Conservation (phyloP, 768 basidiomycete genomes). For the Erythrobasidium yunnanense region DNA sequence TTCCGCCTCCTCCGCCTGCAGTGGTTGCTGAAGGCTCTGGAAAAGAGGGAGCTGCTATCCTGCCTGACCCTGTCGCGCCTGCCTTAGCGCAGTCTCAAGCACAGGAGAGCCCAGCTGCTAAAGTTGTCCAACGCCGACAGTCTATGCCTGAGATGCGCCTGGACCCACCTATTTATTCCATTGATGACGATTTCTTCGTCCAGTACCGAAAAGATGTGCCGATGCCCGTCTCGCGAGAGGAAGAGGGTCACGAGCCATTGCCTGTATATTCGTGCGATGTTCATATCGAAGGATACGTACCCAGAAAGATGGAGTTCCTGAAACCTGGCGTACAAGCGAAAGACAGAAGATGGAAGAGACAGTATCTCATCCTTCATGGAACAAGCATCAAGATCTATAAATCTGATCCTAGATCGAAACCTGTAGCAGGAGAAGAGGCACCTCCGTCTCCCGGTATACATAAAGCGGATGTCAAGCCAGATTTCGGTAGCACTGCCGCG, state of each 20-base stretch:
- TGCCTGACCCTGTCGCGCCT: no score
- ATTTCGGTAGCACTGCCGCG: constrained; percentile 1
- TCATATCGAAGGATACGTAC: constrained; percentile 67
- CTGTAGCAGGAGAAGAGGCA: constrained; percentile 12
- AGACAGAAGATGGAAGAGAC: constrained; percentile 83
- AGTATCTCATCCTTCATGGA: constrained; percentile 80
- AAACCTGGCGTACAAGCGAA: constrained; percentile 72
- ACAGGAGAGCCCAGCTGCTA: no score
- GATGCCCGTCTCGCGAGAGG: constrained; percentile 46
- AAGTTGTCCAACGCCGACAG: constrained; percentile 39
- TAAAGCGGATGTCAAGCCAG: not conserved
- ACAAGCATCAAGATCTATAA: constrained; percentile 64
- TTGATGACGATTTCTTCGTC: constrained; percentile 37
- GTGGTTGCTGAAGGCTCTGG: no score
- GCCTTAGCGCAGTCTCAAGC: no score
- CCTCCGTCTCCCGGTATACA: constrained; percentile 7
- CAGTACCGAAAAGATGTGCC: constrained; percentile 38
- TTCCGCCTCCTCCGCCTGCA: no score
- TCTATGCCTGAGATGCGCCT: constrained; percentile 43
- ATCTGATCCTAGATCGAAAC: constrained; percentile 41
- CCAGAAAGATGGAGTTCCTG: constrained; percentile 85
- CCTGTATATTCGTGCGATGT: constrained; percentile 73
- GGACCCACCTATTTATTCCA: constrained; percentile 42
- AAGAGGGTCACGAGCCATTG: constrained; percentile 70
- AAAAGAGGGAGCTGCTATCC: no score